Evolutionary conservation across 306 rosid genomes (phyloP).

Genomic region (Oxytropis ochrocephala): DNA sequence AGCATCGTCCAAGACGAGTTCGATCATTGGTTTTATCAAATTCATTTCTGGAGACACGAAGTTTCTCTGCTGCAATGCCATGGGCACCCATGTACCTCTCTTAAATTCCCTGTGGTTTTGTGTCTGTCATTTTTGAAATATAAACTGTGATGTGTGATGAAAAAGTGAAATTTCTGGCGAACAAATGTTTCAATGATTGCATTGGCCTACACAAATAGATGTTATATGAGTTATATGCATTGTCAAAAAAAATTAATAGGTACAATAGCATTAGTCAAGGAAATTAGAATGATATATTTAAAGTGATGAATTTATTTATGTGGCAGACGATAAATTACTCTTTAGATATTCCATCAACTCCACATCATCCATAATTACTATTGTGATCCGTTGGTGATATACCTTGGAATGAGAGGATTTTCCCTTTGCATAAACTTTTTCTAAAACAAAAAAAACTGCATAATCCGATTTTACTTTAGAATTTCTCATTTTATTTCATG

Average conservation of each 20-base stretch:
- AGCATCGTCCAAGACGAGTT: slow-evolving; percentile 92
- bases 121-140: slow-evolving; percentile 7
- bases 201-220: background rate
- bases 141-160: background rate
- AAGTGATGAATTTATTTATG: slow-evolving; percentile 4
- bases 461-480: background rate
- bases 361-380: background rate
- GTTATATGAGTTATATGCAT: background rate
- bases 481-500: slow-evolving; percentile 6
- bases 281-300: slow-evolving; percentile 1
- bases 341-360: background rate
- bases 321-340: background rate
- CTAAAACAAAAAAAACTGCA: background rate
- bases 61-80: slow-evolving; percentile 89
- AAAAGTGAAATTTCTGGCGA: background rate
- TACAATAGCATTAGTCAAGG: slow-evolving; percentile 6
- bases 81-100: slow-evolving; percentile 92
- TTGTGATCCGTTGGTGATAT: background rate
- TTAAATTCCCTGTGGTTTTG: background rate
- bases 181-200: background rate
- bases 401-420: background rate
- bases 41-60: slow-evolving; percentile 76
- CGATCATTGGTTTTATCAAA: slow-evolving; percentile 85
- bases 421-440: background rate
- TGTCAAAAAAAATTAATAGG: slow-evolving; percentile 10